Evolutionary conservation across 2,329 filamentous ascomycete genomes (phyloP).

Genomic region (Cadophora sp.): DNA sequence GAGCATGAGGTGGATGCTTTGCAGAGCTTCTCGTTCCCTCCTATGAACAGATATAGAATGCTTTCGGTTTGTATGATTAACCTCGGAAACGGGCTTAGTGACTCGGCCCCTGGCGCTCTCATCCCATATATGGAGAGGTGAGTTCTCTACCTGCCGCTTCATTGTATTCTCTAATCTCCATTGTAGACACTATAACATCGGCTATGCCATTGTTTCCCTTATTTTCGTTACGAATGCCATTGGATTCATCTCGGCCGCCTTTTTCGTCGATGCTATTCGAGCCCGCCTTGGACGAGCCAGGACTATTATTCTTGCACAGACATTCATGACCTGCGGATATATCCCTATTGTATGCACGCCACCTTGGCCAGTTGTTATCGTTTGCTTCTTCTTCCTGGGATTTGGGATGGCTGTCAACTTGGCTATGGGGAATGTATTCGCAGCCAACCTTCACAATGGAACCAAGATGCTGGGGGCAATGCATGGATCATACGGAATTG

Average conservation of each 20-base stretch:
- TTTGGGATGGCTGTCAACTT: constrained; percentile 63
- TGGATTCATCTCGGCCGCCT: constrained; percentile 77
- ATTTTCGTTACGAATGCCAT: constrained; percentile 82
- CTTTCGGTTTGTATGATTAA: constrained; percentile 68
- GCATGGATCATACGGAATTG: constrained; percentile 73
- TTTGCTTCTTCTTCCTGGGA: constrained; percentile 73
- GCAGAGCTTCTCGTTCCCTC: constrained; percentile 64
- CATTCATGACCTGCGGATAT: constrained; percentile 65
- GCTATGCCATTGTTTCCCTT: constrained; percentile 79
- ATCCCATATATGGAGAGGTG: constrained; percentile 80
- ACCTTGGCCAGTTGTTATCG: constrained; percentile 72
- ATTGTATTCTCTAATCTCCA: constrained; percentile 19
- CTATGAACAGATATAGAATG: constrained; percentile 75
- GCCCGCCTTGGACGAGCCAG: constrained; percentile 69
- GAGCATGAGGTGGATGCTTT: constrained; percentile 51
- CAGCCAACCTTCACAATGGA: constrained; percentile 58
- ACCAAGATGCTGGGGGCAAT: constrained; percentile 65
- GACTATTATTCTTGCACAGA: constrained; percentile 64
- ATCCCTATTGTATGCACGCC: constrained; percentile 70
- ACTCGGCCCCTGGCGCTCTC: constrained; percentile 77
- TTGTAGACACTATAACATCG: constrained; percentile 70
- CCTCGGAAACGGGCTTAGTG: constrained; percentile 74
- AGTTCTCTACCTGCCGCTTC: constrained; percentile 27
- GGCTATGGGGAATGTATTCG: constrained; percentile 65
- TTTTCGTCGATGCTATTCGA: constrained; percentile 69